Base-by-base conservation (phyloP, 2,329 filamentous ascomycete genomes). In the Colletotrichum plurivorum region DNA sequence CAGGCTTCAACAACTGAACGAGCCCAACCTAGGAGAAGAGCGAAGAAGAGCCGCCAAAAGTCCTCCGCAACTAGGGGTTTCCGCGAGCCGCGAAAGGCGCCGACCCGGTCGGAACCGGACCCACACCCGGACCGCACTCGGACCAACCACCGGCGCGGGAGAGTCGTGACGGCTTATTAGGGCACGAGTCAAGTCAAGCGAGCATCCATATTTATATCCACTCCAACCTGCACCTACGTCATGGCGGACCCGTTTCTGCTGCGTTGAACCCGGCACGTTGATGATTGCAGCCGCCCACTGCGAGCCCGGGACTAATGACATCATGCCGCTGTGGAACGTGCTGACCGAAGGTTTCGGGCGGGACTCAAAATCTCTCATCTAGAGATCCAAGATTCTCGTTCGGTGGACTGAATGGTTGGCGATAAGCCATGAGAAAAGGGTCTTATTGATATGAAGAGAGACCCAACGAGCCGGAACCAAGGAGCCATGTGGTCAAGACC, bases 311-410 rank as follows among this genome's bases (percentile, higher is more conserved):
- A 51, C 59, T 46, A 9, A 69, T 69, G 67, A 69, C 67, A 69
- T 69, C 62, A 69, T 69, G 27, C 45, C 67, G 55, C 63, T 48
- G 66, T 54, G 59, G 48, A 49, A 63, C 20, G 59, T 51, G 12
- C 56, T 39, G 49, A 18, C 18, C 13, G 9, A 56, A 59, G 51
- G 27, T 61, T 67, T 67, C 67, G 31, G 16, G 55, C 55, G 31
- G 49, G 49, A 41, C 45, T 41, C 52, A 27, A 49, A 45, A 63
- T 45, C 39, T 13, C 39, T 45, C 31, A 51, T 36, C 54, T 66
- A 55, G 56, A 52, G 54, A 31, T 55, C 60, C 31, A 31, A 45
- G 27, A 15, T 43, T 48, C 20, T 61, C 15, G 48, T 20, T 61
- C 20, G 27, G 13, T 15, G 5, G 22, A n/a, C 41, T 43, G 41